Conservation (phyloP, 345 rosid species). For the Citrus inodora region DNA sequence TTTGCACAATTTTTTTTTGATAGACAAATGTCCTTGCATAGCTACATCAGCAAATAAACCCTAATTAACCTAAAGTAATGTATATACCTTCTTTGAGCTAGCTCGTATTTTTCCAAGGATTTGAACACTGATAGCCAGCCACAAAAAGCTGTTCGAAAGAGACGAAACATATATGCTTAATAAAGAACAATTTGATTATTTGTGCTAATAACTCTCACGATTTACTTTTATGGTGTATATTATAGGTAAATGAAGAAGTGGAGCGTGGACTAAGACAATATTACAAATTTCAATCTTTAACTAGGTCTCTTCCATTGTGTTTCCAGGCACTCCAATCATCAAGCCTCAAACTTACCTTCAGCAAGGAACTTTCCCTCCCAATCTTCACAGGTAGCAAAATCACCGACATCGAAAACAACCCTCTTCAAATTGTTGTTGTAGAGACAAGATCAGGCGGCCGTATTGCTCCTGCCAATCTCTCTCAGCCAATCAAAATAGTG, state of each 20-base stretch:
- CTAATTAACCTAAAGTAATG: background rate
- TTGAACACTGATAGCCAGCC: too few species aligned
- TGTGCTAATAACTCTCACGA: background rate
- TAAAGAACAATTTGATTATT: background rate
- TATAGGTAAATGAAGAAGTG: constrained; percentile 66
- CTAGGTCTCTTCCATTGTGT: constrained; percentile 41
- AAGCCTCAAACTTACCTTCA: constrained; percentile 34
- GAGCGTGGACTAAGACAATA: constrained; percentile 42
- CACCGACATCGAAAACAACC: constrained; percentile 32
- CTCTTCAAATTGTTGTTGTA: constrained; percentile 50
- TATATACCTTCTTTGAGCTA: background rate
- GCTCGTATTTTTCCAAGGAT: too few species aligned
- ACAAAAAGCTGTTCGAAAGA: too few species aligned
- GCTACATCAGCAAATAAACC: background rate
- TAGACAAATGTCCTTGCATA: background rate
- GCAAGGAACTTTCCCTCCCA: constrained; percentile 27
- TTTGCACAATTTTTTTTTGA: too few species aligned
- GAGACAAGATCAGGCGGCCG: constrained; percentile 24
- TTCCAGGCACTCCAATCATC: constrained; percentile 43
- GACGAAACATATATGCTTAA: background rate
- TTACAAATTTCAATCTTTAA: constrained; percentile 20
- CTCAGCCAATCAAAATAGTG: constrained; percentile 36
- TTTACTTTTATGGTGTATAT: background rate
- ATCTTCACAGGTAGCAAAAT: constrained; percentile 75
- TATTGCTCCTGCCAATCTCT: background rate